Percentiles rank a stretch among this genome's conserved stretches.
Evolutionary conservation across 2,329 filamentous ascomycete species (phyloP).

Genomic region (Chalaropsis thielavioides): DNA sequence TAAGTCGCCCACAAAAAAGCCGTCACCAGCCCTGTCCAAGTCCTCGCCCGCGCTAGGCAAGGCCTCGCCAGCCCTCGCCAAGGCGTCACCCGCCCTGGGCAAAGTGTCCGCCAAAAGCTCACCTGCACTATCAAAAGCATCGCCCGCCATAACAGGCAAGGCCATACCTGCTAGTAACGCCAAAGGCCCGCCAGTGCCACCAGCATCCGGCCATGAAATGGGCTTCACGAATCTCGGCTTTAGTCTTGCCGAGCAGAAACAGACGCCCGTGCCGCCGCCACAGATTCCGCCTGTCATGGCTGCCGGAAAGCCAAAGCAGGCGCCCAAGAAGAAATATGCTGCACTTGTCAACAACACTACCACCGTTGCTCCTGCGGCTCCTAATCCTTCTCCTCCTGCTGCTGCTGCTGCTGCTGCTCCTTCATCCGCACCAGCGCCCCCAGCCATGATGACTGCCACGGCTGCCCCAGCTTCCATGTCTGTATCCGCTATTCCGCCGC

Average conservation of each 20-base stretch:
- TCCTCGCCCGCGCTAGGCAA: conserved; percentile 6
- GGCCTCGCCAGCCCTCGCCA: conserved; percentile 11
- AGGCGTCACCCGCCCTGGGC: conserved; percentile 6
- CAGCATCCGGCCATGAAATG: conserved; percentile 9
- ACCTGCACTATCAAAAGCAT: conserved; percentile 11
- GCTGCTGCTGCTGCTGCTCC: conserved; percentile 18
- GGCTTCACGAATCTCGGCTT: conserved; percentile 11
- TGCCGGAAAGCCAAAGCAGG: conserved; percentile 10
- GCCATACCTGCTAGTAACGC: conserved; percentile 5
- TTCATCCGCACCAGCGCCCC: background rate
- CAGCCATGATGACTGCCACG: background rate
- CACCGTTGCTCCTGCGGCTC: conserved; percentile 18
- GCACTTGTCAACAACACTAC: conserved; percentile 24
- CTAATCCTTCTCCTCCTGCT: no score
- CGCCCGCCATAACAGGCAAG: conserved; percentile 11
- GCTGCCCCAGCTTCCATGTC: background rate
- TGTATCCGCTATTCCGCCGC: conserved; percentile 9
- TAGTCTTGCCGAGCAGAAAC: conserved; percentile 13
- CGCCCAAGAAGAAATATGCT: conserved; percentile 23
- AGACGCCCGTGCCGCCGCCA: conserved; percentile 18
- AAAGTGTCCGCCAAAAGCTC: conserved; percentile 13
- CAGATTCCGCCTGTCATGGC: conserved; percentile 9
- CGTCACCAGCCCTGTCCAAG: conserved; percentile 9
- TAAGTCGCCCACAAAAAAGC: conserved; percentile 16
- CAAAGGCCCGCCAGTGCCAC: conserved; percentile 8